A percentile compares a stretch with the other conserved stretches of the same genome.
These are phyloP conservation scores for Sugiyamaella novakii DNA, from an alignment of 1,139 yeast species.

Conservation along the genomic window DNA sequence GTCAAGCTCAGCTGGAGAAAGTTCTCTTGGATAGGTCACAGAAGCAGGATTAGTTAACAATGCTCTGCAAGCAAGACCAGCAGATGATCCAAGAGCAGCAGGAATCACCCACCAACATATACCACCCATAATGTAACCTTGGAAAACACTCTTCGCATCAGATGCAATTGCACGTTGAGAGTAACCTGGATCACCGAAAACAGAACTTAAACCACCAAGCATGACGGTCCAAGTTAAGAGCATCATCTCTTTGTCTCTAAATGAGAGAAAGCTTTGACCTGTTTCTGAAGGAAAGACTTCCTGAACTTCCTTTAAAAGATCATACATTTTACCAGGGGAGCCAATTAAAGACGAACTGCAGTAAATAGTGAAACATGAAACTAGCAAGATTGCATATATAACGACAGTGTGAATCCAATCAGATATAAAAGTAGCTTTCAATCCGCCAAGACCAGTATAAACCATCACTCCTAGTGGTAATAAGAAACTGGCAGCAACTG, in stretches of 20 bases:
- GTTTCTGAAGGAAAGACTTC: constrained; percentile 56
- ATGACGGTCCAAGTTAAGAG: neutral
- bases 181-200: constrained; percentile 27
- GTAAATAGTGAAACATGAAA: constrained; percentile 42
- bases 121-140: constrained; percentile 87
- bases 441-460: constrained; percentile 57
- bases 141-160: constrained; percentile 75
- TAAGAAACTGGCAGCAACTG: constrained; percentile 52
- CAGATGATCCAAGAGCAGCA: constrained; percentile 70
- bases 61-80: constrained; percentile 78
- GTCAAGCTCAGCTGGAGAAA: constrained; percentile 65
- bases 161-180: constrained; percentile 73
- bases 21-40: constrained; percentile 59
- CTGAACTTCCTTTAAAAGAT: constrained; percentile 60
- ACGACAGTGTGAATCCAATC: constrained; percentile 47
- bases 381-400: constrained; percentile 38
- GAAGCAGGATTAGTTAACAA: constrained; percentile 57
- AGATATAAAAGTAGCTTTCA: constrained; percentile 53
- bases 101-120: constrained; percentile 89
- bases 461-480: constrained; percentile 57
- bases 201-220: constrained; percentile 36
- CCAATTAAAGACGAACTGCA: constrained; percentile 65
- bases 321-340: constrained; percentile 79
- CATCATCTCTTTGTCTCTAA: constrained; percentile 62
- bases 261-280: constrained; percentile 51